A percentile compares a stretch with the other conserved stretches of the same genome.
Conservation (phyloP, 495 filamentous ascomycete genomes). For the Parathielavia appendiculata region DNA sequence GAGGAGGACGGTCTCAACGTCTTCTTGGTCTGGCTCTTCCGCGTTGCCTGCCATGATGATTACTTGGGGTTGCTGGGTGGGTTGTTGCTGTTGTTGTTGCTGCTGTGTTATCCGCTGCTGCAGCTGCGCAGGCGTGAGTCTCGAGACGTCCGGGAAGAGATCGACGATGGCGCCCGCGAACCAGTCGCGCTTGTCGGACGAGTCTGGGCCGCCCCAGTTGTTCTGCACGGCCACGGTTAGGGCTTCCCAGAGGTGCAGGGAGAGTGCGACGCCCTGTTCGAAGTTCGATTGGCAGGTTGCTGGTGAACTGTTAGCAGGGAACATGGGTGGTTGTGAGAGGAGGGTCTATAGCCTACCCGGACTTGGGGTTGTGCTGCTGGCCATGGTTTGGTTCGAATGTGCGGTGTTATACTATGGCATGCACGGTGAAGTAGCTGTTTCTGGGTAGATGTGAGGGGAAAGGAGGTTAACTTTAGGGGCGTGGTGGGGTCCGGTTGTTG, state of each 20-base stretch:
- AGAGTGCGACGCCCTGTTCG: conserved; percentile 75
- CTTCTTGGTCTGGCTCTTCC: conserved; percentile 67
- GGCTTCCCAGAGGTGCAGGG: conserved; percentile 76
- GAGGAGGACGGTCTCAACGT: conserved; percentile 75
- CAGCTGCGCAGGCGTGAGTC: conserved; percentile 24
- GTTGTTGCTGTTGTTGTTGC: not conserved
- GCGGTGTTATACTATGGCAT: not conserved
- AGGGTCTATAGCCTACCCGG: conserved; percentile 11
- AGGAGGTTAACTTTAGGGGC: not conserved
- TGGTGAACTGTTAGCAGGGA: conserved; percentile 29
- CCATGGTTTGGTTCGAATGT: conserved; percentile 6
- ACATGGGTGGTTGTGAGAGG: not conserved
- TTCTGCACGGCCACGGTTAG: conserved; percentile 82
- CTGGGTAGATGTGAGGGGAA: not conserved
- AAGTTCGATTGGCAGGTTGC: conserved; percentile 67
- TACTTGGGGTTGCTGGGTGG: not conserved
- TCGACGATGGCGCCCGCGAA: conserved; percentile 86
- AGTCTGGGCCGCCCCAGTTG: conserved; percentile 83
- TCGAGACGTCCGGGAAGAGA: conserved; percentile 60
- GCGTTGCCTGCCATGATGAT: not conserved
- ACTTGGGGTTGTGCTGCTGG: conserved; percentile 15
- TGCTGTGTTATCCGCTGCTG: conserved; percentile 1
- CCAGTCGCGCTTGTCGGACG: conserved; percentile 88
- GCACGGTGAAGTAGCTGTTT: not conserved
- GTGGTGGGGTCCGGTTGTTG: conserved; percentile 19